These are phyloP conservation scores for Mitragyna speciosa DNA, from an alignment of 257 asterid genomes.

Conservation along the genomic window DNA sequence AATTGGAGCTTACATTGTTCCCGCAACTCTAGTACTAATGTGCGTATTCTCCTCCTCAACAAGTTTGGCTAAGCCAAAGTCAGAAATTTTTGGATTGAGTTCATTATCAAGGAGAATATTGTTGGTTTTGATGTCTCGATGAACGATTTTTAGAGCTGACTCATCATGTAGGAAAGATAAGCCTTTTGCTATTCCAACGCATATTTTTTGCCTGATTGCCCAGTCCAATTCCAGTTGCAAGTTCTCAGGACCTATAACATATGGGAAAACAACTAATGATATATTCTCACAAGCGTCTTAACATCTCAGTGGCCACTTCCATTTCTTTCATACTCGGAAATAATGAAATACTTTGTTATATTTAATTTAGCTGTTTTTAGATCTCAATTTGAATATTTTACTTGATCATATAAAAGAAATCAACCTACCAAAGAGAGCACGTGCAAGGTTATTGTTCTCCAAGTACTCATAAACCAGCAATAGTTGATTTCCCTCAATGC, in stretches of 20 bases:
- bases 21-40: slow-evolving; percentile 50
- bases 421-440: slow-evolving; percentile 43
- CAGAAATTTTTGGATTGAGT: slow-evolving; percentile 47
- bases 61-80: slow-evolving; percentile 49
- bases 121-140: slow-evolving; percentile 45
- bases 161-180: slow-evolving; percentile 49
- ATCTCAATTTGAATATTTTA: neutral
- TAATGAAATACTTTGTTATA: too few species aligned
- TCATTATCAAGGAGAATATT: slow-evolving; percentile 47
- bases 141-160: slow-evolving; percentile 41
- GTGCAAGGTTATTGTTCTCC: slow-evolving; percentile 48
- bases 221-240: slow-evolving; percentile 40
- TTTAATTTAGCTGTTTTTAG: too few species aligned
- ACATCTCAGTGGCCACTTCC: too few species aligned
- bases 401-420: too few species aligned
- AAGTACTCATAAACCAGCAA: slow-evolving; percentile 45
- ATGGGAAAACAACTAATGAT: neutral
- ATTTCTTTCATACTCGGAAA: too few species aligned
- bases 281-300: too few species aligned
- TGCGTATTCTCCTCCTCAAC: slow-evolving; percentile 51
- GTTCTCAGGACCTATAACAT: slow-evolving; percentile 22
- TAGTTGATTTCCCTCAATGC: slow-evolving; percentile 50
- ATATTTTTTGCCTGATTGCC: slow-evolving; percentile 39
- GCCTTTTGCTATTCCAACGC: slow-evolving; percentile 44
- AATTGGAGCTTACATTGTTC: slow-evolving; percentile 36